phyloP scores from a whole-genome alignment of 495 filamentous ascomycete genomes.

The Penicillium atrosanguineum region DNA sequence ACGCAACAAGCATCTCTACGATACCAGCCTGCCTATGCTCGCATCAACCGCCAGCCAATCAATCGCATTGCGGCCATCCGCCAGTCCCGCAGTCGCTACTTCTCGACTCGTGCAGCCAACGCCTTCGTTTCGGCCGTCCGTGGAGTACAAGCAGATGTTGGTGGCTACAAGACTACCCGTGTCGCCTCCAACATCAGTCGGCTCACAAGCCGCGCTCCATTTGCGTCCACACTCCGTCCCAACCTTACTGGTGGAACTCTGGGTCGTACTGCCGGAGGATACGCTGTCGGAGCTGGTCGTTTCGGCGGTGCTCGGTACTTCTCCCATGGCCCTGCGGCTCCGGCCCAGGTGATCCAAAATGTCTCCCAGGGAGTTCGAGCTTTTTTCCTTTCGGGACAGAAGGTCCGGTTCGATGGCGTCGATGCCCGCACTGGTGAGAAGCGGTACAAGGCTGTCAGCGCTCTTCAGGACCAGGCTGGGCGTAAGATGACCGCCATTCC shows the following conservation, averaged over 20 bases:
- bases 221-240: conserved; percentile 85
- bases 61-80: conserved; percentile 69
- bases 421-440: conserved; percentile 67
- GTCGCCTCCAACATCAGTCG: conserved; percentile 64
- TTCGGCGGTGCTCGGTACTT: conserved; percentile 79
- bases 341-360: conserved; percentile 90
- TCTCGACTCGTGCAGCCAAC: conserved; percentile 64
- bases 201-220: conserved; percentile 73
- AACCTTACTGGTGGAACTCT: conserved; percentile 89
- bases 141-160: conserved; percentile 56
- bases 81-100: conserved; percentile 70
- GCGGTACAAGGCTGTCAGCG: conserved; percentile 67
- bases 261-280: conserved; percentile 81
- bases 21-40: conserved; percentile 53
- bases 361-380: conserved; percentile 87
- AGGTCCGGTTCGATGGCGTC: conserved; percentile 76
- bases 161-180: conserved; percentile 62
- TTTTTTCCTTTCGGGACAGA: conserved; percentile 84
- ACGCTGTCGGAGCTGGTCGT: conserved; percentile 68
- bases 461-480: conserved; percentile 65
- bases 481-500: conserved; percentile 56
- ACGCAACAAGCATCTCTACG: conserved; percentile 39
- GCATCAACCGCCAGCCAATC: conserved; percentile 64
- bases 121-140: conserved; percentile 59
- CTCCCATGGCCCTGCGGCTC: conserved; percentile 79